A percentile compares a stretch with the other conserved stretches of the same genome.
These are phyloP conservation scores for Chaetothyriales sp. DNA, from an alignment of 2,329 filamentous ascomycete genomes.

Conservation along the genomic window DNA sequence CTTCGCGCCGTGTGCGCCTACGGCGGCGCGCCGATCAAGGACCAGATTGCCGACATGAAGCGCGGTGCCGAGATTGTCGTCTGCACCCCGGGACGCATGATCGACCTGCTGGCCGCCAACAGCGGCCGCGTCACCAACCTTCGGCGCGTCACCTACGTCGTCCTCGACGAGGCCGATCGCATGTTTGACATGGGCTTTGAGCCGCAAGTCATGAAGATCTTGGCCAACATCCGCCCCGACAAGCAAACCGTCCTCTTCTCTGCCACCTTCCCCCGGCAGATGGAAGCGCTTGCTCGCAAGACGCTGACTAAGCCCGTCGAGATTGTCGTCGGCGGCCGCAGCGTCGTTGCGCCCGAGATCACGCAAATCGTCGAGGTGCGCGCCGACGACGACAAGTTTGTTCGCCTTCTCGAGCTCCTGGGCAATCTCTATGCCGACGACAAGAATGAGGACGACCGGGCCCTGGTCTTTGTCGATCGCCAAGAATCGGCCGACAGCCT, in stretches of 20 bases:
- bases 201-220: constrained; percentile 93
- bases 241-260: constrained; percentile 92
- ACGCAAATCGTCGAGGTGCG: constrained; percentile 84
- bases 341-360: constrained; percentile 55
- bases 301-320: constrained; percentile 74
- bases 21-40: constrained; percentile 88
- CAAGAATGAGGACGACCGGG: constrained; percentile 75
- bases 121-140: constrained; percentile 89
- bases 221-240: constrained; percentile 80
- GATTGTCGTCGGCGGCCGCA: constrained; percentile 81
- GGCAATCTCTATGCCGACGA: constrained; percentile 63
- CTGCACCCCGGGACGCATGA: constrained; percentile 87
- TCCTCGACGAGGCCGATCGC: constrained; percentile 96
- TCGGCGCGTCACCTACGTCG: constrained; percentile 77
- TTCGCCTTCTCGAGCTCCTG: constrained; percentile 69
- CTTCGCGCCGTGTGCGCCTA: constrained; percentile 85
- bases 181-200: constrained; percentile 99
- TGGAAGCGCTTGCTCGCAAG: constrained; percentile 82
- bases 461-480: constrained; percentile 80
- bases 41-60: constrained; percentile 93
- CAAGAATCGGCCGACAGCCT: constrained; percentile 80
- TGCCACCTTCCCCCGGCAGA: constrained; percentile 86
- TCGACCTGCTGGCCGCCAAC: constrained; percentile 87
- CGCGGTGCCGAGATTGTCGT: constrained; percentile 90
- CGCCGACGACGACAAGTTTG: constrained; percentile 69